phyloP scores from a whole-genome alignment of 2,329 filamentous ascomycete species.

The Neonectria ditissima region DNA sequence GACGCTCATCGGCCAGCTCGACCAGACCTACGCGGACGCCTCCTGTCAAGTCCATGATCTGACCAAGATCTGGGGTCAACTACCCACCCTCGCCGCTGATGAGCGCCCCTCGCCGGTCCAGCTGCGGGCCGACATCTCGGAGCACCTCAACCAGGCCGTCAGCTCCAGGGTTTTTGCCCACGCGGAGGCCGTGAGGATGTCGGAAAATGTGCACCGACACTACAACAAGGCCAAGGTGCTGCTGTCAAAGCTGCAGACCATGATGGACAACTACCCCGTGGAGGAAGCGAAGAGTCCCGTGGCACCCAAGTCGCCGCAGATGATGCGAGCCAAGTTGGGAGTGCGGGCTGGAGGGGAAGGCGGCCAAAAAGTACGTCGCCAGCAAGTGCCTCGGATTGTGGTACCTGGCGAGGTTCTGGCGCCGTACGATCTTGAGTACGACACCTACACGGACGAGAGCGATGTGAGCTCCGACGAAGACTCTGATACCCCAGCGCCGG shows the following conservation, averaged over 20 bases:
- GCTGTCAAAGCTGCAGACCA: constrained; percentile 67
- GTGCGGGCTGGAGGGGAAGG: constrained; percentile 58
- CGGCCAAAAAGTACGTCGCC: constrained; percentile 60
- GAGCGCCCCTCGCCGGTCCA: constrained; percentile 61
- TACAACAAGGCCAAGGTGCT: constrained; percentile 70
- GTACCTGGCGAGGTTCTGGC: constrained; percentile 75
- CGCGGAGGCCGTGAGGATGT: constrained; percentile 72
- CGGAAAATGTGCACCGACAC: constrained; percentile 72
- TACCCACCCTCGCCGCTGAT: constrained; percentile 62
- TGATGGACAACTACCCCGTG: constrained; percentile 70
- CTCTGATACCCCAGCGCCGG: constrained; percentile 54
- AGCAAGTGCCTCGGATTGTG: constrained; percentile 68
- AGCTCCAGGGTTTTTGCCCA: constrained; percentile 69
- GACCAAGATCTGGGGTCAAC: constrained; percentile 67
- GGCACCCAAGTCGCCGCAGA: constrained; percentile 65
- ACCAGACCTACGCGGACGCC: constrained; percentile 67
- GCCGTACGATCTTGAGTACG: constrained; percentile 73
- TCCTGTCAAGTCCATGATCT: constrained; percentile 68
- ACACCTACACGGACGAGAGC: constrained; percentile 65
- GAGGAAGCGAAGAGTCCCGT: constrained; percentile 66
- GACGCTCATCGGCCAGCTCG: constrained; percentile 73
- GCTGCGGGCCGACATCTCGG: constrained; percentile 71
- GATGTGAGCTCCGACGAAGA: constrained; percentile 66
- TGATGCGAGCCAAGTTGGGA: constrained; percentile 61
- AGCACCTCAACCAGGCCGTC: constrained; percentile 65